Base-by-base conservation (phyloP, 306 rosid genomes). In the Morella rubra region DNA sequence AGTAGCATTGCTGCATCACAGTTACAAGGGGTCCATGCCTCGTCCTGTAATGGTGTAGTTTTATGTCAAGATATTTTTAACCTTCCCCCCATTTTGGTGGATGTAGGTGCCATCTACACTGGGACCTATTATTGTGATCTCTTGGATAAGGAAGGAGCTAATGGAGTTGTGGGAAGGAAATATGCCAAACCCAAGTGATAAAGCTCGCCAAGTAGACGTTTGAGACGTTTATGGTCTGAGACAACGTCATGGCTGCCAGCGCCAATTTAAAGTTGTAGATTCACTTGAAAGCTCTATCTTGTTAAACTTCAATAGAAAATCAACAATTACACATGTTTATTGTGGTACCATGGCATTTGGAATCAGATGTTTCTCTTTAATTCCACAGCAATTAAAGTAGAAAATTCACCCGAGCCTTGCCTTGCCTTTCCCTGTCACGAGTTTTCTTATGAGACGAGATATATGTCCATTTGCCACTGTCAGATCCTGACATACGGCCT, bases 51-150 rank as follows among this genome's bases (percentile, higher is more conserved):
- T 18, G 20, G 27, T 0, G 4, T 42, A 65, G 32, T 41, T 65
- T 65, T 18, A 41, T 42, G 50, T 18, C 49, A 58, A 47, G 40
- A 12, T 5, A 49, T 49, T 49, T 49, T 77, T 22, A 78, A 69
- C 5, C 20, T 40, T 22, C 44, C 49, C 5, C 53, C 11, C 22
- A 40, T 69, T 2, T 69, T 87, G 82, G 74, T 74, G 68, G 70
- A 73, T 84, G 84, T 75, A 91, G 99, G 98, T 96, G 73, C 99
- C 99, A 69, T 96, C 93, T 19, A 96, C 99, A 27, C 71, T 96
- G 79, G 98, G 99, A 71, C 99, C 98, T 24, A 92, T 96, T 42
- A 19, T 96, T 32, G 77, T 84, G 61, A 75, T 84, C 46, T 89
- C 98, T 56, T 92, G 98, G 98, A 74, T 88, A 40, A 86, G 92